These are phyloP conservation scores for Malbranchea cinnamomea DNA, from an alignment of 2,329 filamentous ascomycete genomes.

Conservation along the genomic window DNA sequence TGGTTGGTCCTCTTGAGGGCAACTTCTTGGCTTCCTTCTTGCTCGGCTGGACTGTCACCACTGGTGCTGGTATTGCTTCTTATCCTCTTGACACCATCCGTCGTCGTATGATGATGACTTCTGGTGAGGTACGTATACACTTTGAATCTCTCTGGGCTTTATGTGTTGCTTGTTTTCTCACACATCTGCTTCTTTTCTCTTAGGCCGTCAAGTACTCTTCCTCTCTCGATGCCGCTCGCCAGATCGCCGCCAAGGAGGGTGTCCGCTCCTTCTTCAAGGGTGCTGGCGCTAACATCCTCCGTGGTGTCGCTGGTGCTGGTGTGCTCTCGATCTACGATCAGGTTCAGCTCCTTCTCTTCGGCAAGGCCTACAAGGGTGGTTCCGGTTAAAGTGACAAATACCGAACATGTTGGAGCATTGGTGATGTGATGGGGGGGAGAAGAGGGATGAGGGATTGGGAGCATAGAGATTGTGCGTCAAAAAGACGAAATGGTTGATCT, in stretches of 20 bases:
- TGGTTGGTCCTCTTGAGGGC: slow-evolving; percentile 79
- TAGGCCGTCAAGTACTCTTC: slow-evolving; percentile 99
- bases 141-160: slow-evolving; percentile 3
- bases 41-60: slow-evolving; percentile 98
- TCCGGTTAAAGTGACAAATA: slow-evolving; percentile 13
- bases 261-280: slow-evolving; percentile 99
- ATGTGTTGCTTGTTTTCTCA: slow-evolving; percentile 1
- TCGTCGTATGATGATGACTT: slow-evolving; percentile 99
- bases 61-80: slow-evolving; percentile 99
- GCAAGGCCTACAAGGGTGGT: slow-evolving; percentile 84
- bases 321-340: slow-evolving; percentile 99
- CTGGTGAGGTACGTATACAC: slow-evolving; percentile 44
- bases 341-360: slow-evolving; percentile 98
- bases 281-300: slow-evolving; percentile 99
- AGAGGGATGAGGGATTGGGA: slow-evolving; percentile 13
- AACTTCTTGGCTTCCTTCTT: slow-evolving; percentile 99
- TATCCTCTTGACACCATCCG: slow-evolving; percentile 99
- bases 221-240: slow-evolving; percentile 83
- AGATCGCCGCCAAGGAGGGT: slow-evolving; percentile 96
- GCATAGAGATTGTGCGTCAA: slow-evolving; percentile 28
- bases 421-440: slow-evolving; percentile 17
- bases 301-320: slow-evolving; percentile 99
- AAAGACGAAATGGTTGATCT: slow-evolving; percentile 26
- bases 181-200: slow-evolving; percentile 20
- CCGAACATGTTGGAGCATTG: slow-evolving; percentile 20